Evolutionary conservation across 441 rosid genomes (phyloP), one percentile per base, ranked within the genome.

Genomic region (Gossypium aridum): DNA sequence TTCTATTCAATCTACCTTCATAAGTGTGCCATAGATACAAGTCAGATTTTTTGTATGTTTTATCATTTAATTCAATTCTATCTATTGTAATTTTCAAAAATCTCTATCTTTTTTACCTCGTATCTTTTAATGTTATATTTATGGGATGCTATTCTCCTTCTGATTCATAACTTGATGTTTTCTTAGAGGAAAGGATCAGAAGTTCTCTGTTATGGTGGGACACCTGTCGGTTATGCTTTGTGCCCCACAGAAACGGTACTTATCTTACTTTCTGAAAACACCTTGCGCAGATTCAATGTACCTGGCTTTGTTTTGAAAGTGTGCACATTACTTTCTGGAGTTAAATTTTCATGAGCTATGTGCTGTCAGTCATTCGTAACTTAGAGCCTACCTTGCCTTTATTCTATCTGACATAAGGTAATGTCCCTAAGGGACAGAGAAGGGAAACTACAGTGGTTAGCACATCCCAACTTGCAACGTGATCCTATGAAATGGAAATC

Each of bases 181-280:
- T 76, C 47, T 65, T 80, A 93, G 99, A 92, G 89, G 65, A 96
- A 91, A 79, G 98, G 98, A 77, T 88, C 87, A 43, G 98, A 90
- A 81, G 82, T 93, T 73, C 83, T 87, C 64, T 82, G 89, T 78
- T 87, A 88, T 78, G 97, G 85, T 75, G 92, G 89, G 69, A 79
- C 85, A 67, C 92, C 98, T 31, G 91, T 96, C 79, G 97, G 89
- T 59, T 96, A 93, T 83, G 87, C 98, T 72, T 69, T 80, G 71
- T 76, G 76, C 78, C 97, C 98, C 51, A 81, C 81, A 56, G 97
- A 96, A 86, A 96, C 94, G 28, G 99, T 96, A 85, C 51, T 77
- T 23, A 76, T 70, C 76, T 69, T 70, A 16, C 16, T 72, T 37
- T 59, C 12, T n/a, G 56, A 63, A 12, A 9, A 10, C n/a, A 2